Evolutionary conservation across 805 yeast genomes (phyloP), one percentile per base, ranked within the genome.

Genomic region (Candida jianshihensis): DNA sequence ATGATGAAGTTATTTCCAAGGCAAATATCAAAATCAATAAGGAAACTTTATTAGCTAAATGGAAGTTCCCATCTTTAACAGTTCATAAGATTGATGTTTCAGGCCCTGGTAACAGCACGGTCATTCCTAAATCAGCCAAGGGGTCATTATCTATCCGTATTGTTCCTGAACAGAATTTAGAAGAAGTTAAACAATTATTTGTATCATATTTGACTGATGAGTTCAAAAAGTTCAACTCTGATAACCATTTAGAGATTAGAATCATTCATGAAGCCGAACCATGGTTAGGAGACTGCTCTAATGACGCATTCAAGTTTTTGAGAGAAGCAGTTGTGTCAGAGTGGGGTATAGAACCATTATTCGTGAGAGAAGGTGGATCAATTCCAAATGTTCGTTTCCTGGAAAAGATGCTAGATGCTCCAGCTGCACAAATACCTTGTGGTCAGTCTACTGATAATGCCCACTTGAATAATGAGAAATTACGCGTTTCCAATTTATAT

Each of bases 391-490:
- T 92, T 7, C 63, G 96, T 43, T 82, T 81, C 41, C 61, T 90
- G 45, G 98, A 90, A 50, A 84, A 84, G 56, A 65, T 72, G 11
- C 84, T 90, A 46, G 59, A 70, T 35, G 96, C 97, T 4, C 85
- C 86, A 19, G 97, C 96, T 2, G 94, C 90, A 1, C 97, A 92
- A 58, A 74, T 92, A 24, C 97, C 98, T 3, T 87, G 97, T 53
- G 98, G 97, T 1, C 98, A 90, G 62, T 74, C 90, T 2, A 77
- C 92, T 30, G 97, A 92, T 57, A 86, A 87, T 51, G 97, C 97
- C 1, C 98, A 90, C 64, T 70, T 90, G 49, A 78, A 81, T 51
- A 82, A 92, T 53, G 98, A 90, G 60, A 73, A 92, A 43, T 57
- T 90, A 32, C 65, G 97, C 38, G 75, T 90, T 18, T 65, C 78